phyloP scores from a whole-genome alignment of 495 filamentous ascomycete genomes.

The Talaromyces nanjingensis region DNA sequence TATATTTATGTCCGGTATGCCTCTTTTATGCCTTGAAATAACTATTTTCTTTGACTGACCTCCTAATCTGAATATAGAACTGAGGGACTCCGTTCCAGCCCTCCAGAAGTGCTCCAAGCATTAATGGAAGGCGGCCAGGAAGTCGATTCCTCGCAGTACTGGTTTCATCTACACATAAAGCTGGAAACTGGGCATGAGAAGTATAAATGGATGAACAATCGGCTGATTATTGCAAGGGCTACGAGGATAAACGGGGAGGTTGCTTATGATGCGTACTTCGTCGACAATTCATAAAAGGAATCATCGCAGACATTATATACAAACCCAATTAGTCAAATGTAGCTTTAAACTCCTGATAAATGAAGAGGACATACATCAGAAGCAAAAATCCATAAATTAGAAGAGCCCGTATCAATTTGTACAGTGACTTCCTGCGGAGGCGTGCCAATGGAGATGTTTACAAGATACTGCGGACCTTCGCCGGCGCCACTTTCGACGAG shows the following conservation, averaged over 20 bases:
- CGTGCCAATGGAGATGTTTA: too few species aligned
- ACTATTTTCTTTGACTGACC: background rate
- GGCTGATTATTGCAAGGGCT: slow-evolving; percentile 24
- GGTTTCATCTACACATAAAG: slow-evolving; percentile 27
- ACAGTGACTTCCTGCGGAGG: too few species aligned
- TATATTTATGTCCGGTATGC: background rate
- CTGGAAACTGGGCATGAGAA: slow-evolving; percentile 26
- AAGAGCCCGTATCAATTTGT: too few species aligned
- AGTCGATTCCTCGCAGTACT: slow-evolving; percentile 23
- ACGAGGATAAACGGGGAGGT: slow-evolving; percentile 6
- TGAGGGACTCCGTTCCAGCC: background rate
- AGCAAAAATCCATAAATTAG: too few species aligned
- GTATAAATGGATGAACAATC: slow-evolving; percentile 28
- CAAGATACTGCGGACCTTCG: too few species aligned
- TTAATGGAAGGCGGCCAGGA: slow-evolving; percentile 22
- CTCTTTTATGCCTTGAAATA: background rate
- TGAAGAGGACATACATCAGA: too few species aligned
- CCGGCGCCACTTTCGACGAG: too few species aligned
- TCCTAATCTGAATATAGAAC: background rate
- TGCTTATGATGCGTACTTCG: background rate
- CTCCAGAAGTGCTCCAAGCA: slow-evolving; percentile 21
- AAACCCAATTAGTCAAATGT: too few species aligned
- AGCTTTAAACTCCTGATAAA: too few species aligned
- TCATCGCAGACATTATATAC: too few species aligned
- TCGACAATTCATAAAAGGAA: background rate